Conservation (phyloP, 768 basidiomycete species). For the Hygrophorus russula region DNA sequence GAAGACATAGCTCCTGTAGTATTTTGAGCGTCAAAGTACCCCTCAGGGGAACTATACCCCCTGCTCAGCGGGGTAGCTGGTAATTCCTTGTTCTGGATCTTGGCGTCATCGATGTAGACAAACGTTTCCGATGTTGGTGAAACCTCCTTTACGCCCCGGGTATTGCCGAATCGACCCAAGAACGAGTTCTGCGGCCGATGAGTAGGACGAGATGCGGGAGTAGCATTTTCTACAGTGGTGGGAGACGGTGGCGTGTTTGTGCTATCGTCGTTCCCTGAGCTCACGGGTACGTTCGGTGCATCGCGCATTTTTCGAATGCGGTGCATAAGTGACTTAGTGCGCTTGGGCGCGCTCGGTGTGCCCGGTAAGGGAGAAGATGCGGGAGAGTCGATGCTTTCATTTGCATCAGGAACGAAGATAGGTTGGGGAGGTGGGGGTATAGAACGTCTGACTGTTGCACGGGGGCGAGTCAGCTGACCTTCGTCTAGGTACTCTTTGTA, state of each 20-base stretch:
- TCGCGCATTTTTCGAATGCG: constrained; percentile 86
- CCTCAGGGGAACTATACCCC: constrained; percentile 23
- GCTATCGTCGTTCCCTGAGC: constrained; percentile 24
- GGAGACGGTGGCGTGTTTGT: constrained; percentile 34
- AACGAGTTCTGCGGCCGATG: constrained; percentile 69
- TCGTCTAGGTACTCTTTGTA: constrained; percentile 35
- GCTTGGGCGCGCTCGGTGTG: constrained; percentile 46
- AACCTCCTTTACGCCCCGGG: constrained; percentile 16
- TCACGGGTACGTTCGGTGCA: constrained; percentile 71
- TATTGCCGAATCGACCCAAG: constrained; percentile 56
- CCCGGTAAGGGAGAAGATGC: constrained; percentile 29
- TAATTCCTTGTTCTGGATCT: constrained; percentile 40
- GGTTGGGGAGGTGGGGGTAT: constrained; percentile 73
- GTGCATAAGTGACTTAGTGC: constrained; percentile 77
- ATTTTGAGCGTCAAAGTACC: constrained; percentile 10
- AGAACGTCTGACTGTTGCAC: constrained; percentile 34
- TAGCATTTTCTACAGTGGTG: constrained; percentile 20
- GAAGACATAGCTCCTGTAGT: constrained; percentile 14
- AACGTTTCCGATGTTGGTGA: constrained; percentile 29
- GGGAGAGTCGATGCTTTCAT: constrained; percentile 24
- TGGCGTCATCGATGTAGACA: constrained; percentile 51
- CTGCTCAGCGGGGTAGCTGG: constrained; percentile 23
- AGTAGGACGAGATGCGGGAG: constrained; percentile 36
- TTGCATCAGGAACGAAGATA: constrained; percentile 56
- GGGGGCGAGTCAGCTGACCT: constrained; percentile 19